Evolutionary conservation across 2,329 filamentous ascomycete species (phyloP).

Genomic region (Lecanicillium sp.): DNA sequence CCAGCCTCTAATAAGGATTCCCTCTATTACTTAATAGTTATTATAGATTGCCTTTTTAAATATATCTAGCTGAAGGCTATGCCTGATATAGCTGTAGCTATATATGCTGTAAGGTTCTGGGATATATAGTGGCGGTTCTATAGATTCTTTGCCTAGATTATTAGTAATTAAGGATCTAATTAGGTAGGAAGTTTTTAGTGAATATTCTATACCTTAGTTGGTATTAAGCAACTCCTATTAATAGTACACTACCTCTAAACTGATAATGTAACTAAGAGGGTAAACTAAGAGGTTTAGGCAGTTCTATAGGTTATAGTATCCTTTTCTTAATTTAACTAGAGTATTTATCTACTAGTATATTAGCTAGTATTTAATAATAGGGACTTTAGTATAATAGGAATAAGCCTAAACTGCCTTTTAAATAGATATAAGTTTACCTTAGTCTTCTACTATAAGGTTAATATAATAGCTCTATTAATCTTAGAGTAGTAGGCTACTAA

Average conservation of each 20-base stretch:
- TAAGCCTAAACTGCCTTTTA: background rate
- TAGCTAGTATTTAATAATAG: background rate
- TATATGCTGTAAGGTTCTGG: slow-evolving; percentile 3
- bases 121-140: slow-evolving; percentile 1
- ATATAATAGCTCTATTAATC: background rate
- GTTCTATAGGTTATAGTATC: background rate
- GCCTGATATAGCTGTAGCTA: background rate
- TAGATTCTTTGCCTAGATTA: slow-evolving; percentile 2
- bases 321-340: background rate
- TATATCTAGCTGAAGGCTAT: slow-evolving; percentile 1
- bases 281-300: slow-evolving; percentile 2
- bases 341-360: background rate
- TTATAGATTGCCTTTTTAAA: slow-evolving; percentile 5
- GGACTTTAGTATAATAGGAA: background rate
- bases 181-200: slow-evolving; percentile 1
- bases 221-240: slow-evolving; percentile 2
- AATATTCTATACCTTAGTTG: background rate
- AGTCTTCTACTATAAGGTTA: background rate
- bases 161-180: slow-evolving; percentile 1
- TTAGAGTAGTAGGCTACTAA: background rate
- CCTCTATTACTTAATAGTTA: slow-evolving; percentile 6
- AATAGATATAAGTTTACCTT: background rate
- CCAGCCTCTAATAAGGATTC: background rate
- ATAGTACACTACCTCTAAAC: slow-evolving; percentile 4
- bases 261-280: background rate